Base-by-base conservation (phyloP, 805 yeast genomes). In the Barnettozyma populi region DNA sequence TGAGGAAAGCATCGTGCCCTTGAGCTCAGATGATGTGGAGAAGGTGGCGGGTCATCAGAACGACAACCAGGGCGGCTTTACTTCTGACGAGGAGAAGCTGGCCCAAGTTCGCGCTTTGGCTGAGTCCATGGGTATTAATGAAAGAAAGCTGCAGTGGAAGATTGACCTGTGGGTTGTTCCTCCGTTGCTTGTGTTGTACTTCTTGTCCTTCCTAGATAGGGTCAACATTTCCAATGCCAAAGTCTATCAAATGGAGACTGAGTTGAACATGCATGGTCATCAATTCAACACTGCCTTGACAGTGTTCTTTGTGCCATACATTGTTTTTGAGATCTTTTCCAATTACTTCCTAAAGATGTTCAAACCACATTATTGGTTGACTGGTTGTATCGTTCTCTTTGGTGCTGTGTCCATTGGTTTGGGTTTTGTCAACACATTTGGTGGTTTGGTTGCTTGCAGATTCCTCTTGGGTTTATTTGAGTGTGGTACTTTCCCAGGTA, bases 191-290 rank as follows among this genome's bases (percentile, higher is more conserved):
- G 58, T 86, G 25, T 70, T 87, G 40, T 87, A 87, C 59, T 79
- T 87, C 63, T 73, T 86, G 52, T 83, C 92, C 1, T 87, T 86
- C 60, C 67, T 87, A 59, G 95, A 87, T 63, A 73, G 95, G 63
- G 90, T 86, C 49, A 87, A 87, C 63, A 84, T 87, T 52, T 80
- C 90, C 27, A 86, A 87, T 64, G 95, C 95, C 7, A 80, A 80
- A 50, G 76, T 83, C 47, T 86, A 85, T 59, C 89, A 89, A 11
- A 70, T 87, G 70, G 72, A 72, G 19, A 64, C 57, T 1, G 85
- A 80, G 48, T 64, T 87, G 32, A 57, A 71, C 18, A 68, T 87
- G 37, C 62, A 64, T 2, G 70, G 71, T 2, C 61, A 60, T 40
- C 74, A 76, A 53, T 75, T 66, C 56, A 69, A 73, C 25, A 68